phyloP scores from a whole-genome alignment of 2,329 filamentous ascomycete genomes.

The Neopestalotiopsis rosae region DNA sequence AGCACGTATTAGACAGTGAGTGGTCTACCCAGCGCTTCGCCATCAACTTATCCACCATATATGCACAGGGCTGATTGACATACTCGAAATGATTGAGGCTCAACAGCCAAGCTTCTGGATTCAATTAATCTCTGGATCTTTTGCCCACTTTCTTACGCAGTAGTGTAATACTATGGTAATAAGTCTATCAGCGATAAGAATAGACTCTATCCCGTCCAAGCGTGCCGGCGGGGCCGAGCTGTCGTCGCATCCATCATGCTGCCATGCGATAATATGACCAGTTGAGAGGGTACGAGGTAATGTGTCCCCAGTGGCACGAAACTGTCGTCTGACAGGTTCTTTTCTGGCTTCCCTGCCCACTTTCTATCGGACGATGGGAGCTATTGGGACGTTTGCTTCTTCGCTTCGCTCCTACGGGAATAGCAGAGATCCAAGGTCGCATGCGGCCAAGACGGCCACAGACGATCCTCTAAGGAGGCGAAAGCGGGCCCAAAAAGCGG shows the following conservation, averaged over 20 bases:
- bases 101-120: background rate
- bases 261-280: background rate
- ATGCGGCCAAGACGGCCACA: slow-evolving; percentile 3
- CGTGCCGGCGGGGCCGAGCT: background rate
- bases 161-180: background rate
- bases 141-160: background rate
- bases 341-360: background rate
- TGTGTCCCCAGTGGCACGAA: slow-evolving; percentile 4
- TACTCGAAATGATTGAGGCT: background rate
- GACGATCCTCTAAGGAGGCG: slow-evolving; percentile 7
- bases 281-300: background rate
- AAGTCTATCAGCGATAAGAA: slow-evolving; percentile 1
- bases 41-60: background rate
- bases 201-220: background rate
- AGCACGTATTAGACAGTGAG: background rate
- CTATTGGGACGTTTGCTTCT: background rate
- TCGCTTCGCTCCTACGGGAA: background rate
- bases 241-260: background rate
- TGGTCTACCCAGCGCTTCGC: background rate
- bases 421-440: background rate
- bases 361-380: background rate
- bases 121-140: background rate
- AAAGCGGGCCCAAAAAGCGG: slow-evolving; percentile 11
- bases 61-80: background rate
- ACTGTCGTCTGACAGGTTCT: slow-evolving; percentile 8